Evolutionary conservation across 2,329 filamentous ascomycete genomes (phyloP).

Genomic region (Trichophyton simii): DNA sequence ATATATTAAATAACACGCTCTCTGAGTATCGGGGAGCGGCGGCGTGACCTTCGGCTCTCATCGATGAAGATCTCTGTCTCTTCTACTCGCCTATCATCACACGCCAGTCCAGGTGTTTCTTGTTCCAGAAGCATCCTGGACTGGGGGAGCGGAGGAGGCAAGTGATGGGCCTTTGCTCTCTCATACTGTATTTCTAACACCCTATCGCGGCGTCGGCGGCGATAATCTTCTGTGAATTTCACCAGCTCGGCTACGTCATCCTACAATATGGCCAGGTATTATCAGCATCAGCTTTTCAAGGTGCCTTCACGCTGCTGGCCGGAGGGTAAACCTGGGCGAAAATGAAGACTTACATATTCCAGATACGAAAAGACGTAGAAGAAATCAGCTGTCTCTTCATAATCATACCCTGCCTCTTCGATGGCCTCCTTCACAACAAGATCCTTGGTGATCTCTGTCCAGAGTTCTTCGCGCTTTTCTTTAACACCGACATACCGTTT

Average conservation of each 20-base stretch:
- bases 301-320: neutral
- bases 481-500: constrained; percentile 33
- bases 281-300: too few species aligned
- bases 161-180: constrained; percentile 15
- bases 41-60: neutral
- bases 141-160: constrained; percentile 8
- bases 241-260: constrained; percentile 79
- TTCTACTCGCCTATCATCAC: neutral
- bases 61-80: constrained; percentile 2
- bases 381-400: constrained; percentile 76
- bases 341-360: constrained; percentile 55
- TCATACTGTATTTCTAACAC: constrained; percentile 47
- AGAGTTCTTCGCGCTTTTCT: constrained; percentile 51
- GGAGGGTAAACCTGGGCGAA: neutral
- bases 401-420: constrained; percentile 70
- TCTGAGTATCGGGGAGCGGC: neutral
- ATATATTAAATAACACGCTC: neutral
- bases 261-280: constrained; percentile 33
- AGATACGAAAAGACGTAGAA: constrained; percentile 92
- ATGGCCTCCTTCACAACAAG: constrained; percentile 78
- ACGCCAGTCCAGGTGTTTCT: neutral
- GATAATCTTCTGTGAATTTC: constrained; percentile 69
- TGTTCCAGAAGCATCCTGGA: neutral
- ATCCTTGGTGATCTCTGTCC: constrained; percentile 96
- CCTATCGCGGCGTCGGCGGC: constrained; percentile 47